Evolutionary conservation across 345 rosid genomes (phyloP).

Genomic region (Populus simonii): DNA sequence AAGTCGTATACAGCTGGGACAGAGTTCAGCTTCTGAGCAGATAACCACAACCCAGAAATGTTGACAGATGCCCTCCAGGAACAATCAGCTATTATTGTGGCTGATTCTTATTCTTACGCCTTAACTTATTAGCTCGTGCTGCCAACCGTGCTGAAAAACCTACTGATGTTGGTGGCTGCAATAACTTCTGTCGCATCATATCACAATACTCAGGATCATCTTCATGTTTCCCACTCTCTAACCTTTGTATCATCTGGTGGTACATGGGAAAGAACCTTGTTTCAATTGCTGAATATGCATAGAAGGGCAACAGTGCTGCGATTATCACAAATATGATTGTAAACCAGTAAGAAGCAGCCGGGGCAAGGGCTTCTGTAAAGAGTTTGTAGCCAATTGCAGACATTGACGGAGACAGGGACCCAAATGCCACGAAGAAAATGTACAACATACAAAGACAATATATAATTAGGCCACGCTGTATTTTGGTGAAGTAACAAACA

Average conservation of each 20-base stretch:
- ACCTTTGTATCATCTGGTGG: conserved; percentile 88
- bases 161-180: conserved; percentile 59
- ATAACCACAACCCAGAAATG: neutral
- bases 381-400: conserved; percentile 58
- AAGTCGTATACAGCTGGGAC: neutral
- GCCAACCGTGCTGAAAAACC: conserved; percentile 69
- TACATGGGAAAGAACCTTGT: conserved; percentile 90
- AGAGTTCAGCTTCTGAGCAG: neutral
- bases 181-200: conserved; percentile 72
- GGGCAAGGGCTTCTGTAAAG: conserved; percentile 75
- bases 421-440: conserved; percentile 60
- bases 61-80: neutral
- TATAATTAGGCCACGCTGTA: conserved; percentile 73
- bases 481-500: conserved; percentile 69
- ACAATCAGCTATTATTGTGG: conserved; percentile 7
- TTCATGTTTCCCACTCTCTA: conserved; percentile 60
- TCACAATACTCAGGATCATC: conserved; percentile 67
- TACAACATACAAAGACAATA: conserved; percentile 68
- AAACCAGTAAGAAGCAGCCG: conserved; percentile 76
- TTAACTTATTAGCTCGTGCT: conserved; percentile 18
- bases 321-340: conserved; percentile 48
- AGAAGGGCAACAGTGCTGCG: conserved; percentile 60
- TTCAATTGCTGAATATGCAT: conserved; percentile 56
- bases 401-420: conserved; percentile 39
- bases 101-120: conserved; percentile 5